Percentiles rank a stretch among this genome's conserved stretches.
phyloP scores from a whole-genome alignment of 352 stramenopile genomes.

The Plasmopara muralis region DNA sequence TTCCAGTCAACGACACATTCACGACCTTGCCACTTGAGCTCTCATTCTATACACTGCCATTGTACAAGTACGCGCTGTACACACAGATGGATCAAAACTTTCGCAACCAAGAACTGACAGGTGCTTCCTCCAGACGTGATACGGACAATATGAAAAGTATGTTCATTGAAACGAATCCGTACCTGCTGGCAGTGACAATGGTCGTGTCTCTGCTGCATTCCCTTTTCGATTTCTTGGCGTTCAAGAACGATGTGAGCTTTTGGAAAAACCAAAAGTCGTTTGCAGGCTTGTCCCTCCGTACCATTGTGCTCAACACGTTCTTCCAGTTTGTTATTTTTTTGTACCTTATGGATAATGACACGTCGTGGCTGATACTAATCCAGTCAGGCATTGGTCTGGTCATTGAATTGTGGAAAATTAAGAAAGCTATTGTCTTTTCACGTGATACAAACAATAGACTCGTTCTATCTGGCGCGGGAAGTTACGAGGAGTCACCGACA shows the following conservation, averaged over 20 bases:
- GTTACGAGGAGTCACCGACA: constrained; percentile 77
- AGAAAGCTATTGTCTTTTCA: constrained; percentile 85
- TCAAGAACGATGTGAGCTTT: constrained; percentile 99
- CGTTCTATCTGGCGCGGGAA: constrained; percentile 71
- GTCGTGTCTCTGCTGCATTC: constrained; percentile 95
- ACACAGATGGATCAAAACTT: constrained; percentile 91
- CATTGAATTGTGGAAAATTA: constrained; percentile 92
- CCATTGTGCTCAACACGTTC: constrained; percentile 94
- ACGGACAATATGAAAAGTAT: constrained; percentile 92
- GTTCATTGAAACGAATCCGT: constrained; percentile 97
- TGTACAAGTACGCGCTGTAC: constrained; percentile 92
- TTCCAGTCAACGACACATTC: constrained; percentile 87
- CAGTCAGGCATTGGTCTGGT: constrained; percentile 73
- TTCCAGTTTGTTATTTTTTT: constrained; percentile 97
- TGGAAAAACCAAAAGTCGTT: constrained; percentile 97
- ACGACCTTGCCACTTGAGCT: constrained; percentile 76
- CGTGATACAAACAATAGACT: constrained; percentile 78
- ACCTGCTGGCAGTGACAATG: constrained; percentile 92
- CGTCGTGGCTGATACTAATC: constrained; percentile 93
- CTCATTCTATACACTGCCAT: constrained; percentile 74
- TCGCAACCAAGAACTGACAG: constrained; percentile 88
- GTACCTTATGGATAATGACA: constrained; percentile 97
- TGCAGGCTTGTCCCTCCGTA: constrained; percentile 90
- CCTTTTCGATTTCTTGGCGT: constrained; percentile 98
- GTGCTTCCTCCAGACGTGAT: constrained; percentile 85